phyloP scores from a whole-genome alignment of 495 filamentous ascomycete genomes.

The Rhypophila decipiens region DNA sequence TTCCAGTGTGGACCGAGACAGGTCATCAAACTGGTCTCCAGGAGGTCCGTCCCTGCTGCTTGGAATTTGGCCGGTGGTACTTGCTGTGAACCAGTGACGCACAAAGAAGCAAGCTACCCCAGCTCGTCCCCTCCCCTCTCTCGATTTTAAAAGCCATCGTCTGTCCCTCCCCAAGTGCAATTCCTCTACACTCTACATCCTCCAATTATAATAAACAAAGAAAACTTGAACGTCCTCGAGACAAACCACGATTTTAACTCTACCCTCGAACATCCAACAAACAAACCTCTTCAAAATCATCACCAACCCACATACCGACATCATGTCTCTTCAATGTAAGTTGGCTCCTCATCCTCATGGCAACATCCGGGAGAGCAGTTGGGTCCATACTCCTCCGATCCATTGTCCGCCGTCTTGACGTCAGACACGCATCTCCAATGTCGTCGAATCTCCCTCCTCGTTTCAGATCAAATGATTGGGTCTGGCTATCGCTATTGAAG shows the following conservation, averaged over 20 bases:
- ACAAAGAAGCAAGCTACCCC: not conserved
- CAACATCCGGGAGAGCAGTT: too few relatives aligned
- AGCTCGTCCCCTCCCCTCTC: not conserved
- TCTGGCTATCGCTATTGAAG: too few relatives aligned
- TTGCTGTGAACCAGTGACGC: not conserved
- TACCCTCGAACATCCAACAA: slow-evolving; percentile 1
- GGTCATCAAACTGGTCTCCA: too few relatives aligned
- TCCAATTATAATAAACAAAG: slow-evolving; percentile 3
- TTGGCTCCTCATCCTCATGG: too few relatives aligned
- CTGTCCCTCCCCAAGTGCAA: slow-evolving; percentile 1
- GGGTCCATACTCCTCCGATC: too few relatives aligned
- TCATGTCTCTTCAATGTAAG: slow-evolving; percentile 56
- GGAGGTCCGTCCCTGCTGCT: too few relatives aligned
- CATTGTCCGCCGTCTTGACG: too few relatives aligned
- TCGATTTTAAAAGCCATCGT: slow-evolving; percentile 8
- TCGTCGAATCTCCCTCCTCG: too few relatives aligned
- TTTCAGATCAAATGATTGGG: too few relatives aligned
- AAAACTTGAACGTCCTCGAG: too few relatives aligned
- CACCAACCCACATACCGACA: slow-evolving; percentile 17
- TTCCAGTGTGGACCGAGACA: too few relatives aligned
- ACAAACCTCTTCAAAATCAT: not conserved
- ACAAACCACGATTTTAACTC: slow-evolving; percentile 2
- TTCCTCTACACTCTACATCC: not conserved
- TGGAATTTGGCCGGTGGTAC: not conserved
- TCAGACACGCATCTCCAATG: too few relatives aligned